These are phyloP conservation scores for Neoascochyta sp. DNA, from an alignment of 2,329 filamentous ascomycete species.

Conservation along the genomic window DNA sequence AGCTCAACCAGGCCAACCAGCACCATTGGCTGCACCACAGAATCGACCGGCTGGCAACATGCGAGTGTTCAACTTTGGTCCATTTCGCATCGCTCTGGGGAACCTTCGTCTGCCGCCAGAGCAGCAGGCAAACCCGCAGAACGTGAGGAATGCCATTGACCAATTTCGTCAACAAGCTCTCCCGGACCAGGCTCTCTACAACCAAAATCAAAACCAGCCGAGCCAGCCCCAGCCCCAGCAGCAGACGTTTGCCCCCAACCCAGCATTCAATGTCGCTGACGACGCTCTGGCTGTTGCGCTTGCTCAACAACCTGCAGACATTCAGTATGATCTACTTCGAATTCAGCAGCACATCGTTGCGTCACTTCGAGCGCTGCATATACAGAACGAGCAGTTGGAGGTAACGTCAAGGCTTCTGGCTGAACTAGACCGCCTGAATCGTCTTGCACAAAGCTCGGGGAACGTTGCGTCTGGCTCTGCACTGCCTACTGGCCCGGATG, in stretches of 20 bases:
- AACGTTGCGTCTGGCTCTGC: constrained; percentile 5
- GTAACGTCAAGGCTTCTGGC: constrained; percentile 30
- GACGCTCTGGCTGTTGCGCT: constrained; percentile 18
- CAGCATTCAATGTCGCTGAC: constrained; percentile 5
- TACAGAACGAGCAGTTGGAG: constrained; percentile 35
- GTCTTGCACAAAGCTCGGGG: constrained; percentile 31
- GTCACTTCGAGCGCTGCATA: constrained; percentile 33
- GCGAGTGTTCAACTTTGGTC: constrained; percentile 38
- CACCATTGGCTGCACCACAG: constrained; percentile 13
- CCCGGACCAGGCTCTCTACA: constrained; percentile 22
- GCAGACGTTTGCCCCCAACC: constrained; percentile 5
- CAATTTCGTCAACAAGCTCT: constrained; percentile 21
- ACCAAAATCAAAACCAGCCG: constrained; percentile 15
- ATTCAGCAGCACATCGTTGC: constrained; percentile 38
- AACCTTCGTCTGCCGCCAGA: constrained; percentile 31
- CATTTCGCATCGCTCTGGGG: constrained; percentile 33
- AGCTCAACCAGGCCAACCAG: constrained; percentile 21
- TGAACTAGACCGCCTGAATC: constrained; percentile 27
- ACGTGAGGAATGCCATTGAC: constrained; percentile 22
- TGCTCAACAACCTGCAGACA: constrained; percentile 30
- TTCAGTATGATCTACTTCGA: constrained; percentile 36
- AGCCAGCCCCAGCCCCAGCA: constrained; percentile 9
- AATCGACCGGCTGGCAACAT: constrained; percentile 30
- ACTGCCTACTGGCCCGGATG: constrained; percentile 20
- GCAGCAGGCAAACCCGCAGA: constrained; percentile 22